phyloP scores from a whole-genome alignment of 805 yeast genomes.

The Barnettozyma botsteinii region DNA sequence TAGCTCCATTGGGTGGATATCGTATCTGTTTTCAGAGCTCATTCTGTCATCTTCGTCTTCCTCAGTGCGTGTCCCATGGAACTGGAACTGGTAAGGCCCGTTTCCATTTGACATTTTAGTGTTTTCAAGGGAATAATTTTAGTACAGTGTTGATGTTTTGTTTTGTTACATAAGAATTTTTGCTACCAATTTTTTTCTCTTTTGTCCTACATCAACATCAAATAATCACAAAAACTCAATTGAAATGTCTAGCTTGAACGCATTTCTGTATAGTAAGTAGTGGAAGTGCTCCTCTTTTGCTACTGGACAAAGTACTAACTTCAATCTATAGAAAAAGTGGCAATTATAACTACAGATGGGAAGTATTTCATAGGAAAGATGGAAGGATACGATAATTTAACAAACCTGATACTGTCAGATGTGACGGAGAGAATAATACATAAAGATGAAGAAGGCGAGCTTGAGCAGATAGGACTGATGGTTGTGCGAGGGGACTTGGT shows the following conservation, averaged over 20 bases:
- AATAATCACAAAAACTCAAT: neutral
- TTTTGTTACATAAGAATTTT: neutral
- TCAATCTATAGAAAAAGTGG: slow-evolving; percentile 36
- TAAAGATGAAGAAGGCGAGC: slow-evolving; percentile 23
- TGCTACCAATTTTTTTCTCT: neutral
- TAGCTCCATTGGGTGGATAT: slow-evolving; percentile 54
- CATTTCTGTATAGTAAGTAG: slow-evolving; percentile 22
- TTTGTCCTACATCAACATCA: neutral
- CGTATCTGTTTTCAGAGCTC: slow-evolving; percentile 11
- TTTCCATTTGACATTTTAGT: neutral
- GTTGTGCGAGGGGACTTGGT: slow-evolving; percentile 56
- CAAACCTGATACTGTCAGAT: slow-evolving; percentile 50
- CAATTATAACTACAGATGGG: slow-evolving; percentile 54
- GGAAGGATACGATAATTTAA: slow-evolving; percentile 59
- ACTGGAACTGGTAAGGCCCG: slow-evolving; percentile 13
- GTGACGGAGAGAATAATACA: slow-evolving; percentile 48
- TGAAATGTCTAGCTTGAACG: slow-evolving; percentile 20
- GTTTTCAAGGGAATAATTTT: too few relatives aligned
- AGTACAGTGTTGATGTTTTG: neutral
- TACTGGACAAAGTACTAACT: too few relatives aligned
- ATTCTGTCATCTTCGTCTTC: neutral
- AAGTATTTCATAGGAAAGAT: slow-evolving; percentile 41
- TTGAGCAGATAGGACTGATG: slow-evolving; percentile 39
- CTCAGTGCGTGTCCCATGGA: slow-evolving; percentile 5
- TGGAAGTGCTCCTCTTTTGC: too few relatives aligned